These are phyloP conservation scores for Cyamopsis tetragonoloba DNA, from an alignment of 306 rosid species.

Conservation along the genomic window DNA sequence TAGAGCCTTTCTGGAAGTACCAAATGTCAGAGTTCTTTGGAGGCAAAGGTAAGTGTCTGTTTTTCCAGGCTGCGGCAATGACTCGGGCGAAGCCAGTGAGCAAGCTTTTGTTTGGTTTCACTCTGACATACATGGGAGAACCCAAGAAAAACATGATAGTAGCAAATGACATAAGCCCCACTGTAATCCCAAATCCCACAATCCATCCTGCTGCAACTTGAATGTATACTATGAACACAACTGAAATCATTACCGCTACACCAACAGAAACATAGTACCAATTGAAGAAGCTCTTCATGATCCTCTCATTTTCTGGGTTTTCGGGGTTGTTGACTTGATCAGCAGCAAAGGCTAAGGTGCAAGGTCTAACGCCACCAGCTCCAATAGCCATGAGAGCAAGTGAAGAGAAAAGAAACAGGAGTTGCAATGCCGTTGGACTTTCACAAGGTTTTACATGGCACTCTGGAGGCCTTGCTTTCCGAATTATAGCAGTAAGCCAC, in stretches of 20 bases:
- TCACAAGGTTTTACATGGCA: slow-evolving; percentile 42
- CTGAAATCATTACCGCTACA: slow-evolving; percentile 45
- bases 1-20: slow-evolving; percentile 50
- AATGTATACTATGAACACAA: slow-evolving; percentile 53
- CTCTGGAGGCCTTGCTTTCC: slow-evolving; percentile 58
- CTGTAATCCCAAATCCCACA: slow-evolving; percentile 66
- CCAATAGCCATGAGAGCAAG: slow-evolving; percentile 66
- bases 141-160: slow-evolving; percentile 58
- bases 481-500: slow-evolving; percentile 60
- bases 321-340: slow-evolving; percentile 55
- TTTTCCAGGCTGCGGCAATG: slow-evolving; percentile 58
- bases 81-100: slow-evolving; percentile 52
- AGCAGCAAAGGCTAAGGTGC: slow-evolving; percentile 76
- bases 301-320: slow-evolving; percentile 38
- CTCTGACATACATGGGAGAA: slow-evolving; percentile 41
- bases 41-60: slow-evolving; percentile 46
- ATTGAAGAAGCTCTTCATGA: slow-evolving; percentile 60
- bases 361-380: slow-evolving; percentile 76
- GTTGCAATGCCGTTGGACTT: slow-evolving; percentile 34
- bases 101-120: slow-evolving; percentile 50
- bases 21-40: slow-evolving; percentile 38
- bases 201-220: slow-evolving; percentile 61
- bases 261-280: slow-evolving; percentile 86
- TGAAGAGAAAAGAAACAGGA: slow-evolving; percentile 43
- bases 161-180: slow-evolving; percentile 62